Evolutionary conservation across 2,329 filamentous ascomycete genomes (phyloP), one percentile per base, ranked within the genome.

Genomic region (Cordyceps tenuipes): DNA sequence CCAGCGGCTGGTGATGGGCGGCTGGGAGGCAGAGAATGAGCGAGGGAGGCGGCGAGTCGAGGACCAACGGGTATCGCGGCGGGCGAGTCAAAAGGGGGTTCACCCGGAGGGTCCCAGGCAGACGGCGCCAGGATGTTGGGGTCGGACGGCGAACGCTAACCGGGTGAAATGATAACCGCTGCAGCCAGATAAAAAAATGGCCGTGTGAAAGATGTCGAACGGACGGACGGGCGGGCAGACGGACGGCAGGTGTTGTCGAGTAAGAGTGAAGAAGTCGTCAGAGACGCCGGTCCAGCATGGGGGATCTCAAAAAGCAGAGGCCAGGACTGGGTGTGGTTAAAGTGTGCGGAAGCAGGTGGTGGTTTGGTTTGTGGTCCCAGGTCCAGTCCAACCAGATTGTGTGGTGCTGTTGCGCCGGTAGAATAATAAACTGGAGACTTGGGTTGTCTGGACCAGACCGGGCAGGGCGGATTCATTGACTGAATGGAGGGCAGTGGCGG

Each of bases 171-270:
- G 57, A 59, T 43, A 43, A 34, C 41, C 57, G 50, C 57, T 60
- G n/a, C 49, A 54, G 34, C 57, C 57, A 59, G n/a, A 47, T 48
- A 53, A 54, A 47, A 59, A 51, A 41, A 49, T 54, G 57, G 50
- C 50, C 57, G 57, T 17, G 57, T 53, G 39, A 49, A 43, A 39
- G 34, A 34, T 44, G 41, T 31, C 31, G 4, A 34, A 54, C 54
- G 57, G 15, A 54, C 31, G 43, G 50, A 41, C 31, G 4, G 44
- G 48, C 31, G 4, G 44, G 48, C 53, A 50, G 15, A 54, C 31
- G 43, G 50, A 41, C 50, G 57, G 50, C 41, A 41, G 50, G 57
- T 34, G 41, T 36, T 59, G 57, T 53, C 57, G 50, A 54, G 49
- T 49, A 17, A 57, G 53, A 56, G 34, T 48, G 49, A 17, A 57